Evolutionary conservation across 108 stramenopile species (phyloP).

Genomic region (Skeletonema marinoi): DNA sequence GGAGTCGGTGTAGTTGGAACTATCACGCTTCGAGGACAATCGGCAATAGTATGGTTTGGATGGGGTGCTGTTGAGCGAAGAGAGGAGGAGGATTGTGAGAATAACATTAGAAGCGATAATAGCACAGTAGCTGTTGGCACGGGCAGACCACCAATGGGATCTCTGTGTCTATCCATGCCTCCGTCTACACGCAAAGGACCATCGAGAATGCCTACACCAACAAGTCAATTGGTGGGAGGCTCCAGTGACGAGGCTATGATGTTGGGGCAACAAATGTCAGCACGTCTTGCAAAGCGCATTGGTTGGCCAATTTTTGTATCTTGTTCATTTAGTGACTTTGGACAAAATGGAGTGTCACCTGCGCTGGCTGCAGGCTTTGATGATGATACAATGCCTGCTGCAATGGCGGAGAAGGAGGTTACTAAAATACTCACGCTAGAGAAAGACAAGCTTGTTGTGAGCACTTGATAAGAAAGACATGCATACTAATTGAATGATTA

Average conservation of each 20-base stretch:
- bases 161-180: constrained; percentile 69
- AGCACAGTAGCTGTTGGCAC: not conserved
- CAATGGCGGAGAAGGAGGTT: constrained; percentile 64
- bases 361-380: constrained; percentile 27
- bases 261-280: constrained; percentile 64
- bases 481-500: too few relatives aligned
- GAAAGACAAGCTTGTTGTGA: constrained; percentile 7
- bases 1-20: constrained; percentile 68
- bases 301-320: constrained; percentile 75
- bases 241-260: constrained; percentile 67
- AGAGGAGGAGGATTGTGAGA: not conserved
- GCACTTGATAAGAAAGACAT: not conserved
- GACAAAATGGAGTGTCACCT: constrained; percentile 7
- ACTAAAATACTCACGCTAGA: constrained; percentile 33
- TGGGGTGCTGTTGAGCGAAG: constrained; percentile 49
- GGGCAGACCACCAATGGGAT: constrained; percentile 69
- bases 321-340: constrained; percentile 42
- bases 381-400: constrained; percentile 51
- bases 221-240: constrained; percentile 70
- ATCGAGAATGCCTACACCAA: constrained; percentile 16
- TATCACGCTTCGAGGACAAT: constrained; percentile 52
- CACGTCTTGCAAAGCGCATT: constrained; percentile 53
- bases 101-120: not conserved
- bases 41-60: constrained; percentile 78
- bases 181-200: constrained; percentile 44